Evolutionary conservation across 2,329 filamentous ascomycete species (phyloP).

Genomic region (Xylaria polymorpha): DNA sequence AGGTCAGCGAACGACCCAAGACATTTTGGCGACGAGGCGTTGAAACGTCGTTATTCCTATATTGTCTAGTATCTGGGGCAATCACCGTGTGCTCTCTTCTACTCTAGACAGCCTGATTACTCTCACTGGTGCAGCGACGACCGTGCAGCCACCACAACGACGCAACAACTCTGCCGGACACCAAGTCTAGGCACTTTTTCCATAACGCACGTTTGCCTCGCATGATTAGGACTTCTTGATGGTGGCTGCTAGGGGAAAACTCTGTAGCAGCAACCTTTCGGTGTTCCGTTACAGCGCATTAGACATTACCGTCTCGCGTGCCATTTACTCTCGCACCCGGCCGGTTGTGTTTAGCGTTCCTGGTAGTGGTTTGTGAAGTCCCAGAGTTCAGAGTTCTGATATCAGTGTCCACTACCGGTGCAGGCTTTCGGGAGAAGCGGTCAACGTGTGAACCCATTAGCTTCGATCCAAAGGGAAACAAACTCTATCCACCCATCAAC

Average conservation of each 20-base stretch:
- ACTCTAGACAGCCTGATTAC: neutral
- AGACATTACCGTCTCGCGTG: neutral
- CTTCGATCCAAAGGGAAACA: conserved; percentile 4
- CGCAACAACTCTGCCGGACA: conserved; percentile 4
- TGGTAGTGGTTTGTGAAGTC: neutral
- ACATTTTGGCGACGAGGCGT: neutral
- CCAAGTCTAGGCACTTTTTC: neutral
- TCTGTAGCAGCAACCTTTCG: neutral
- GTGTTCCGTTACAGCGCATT: conserved; percentile 5
- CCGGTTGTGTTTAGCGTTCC: conserved; percentile 10
- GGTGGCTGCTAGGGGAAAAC: neutral
- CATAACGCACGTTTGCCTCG: conserved; percentile 21
- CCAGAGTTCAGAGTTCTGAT: neutral
- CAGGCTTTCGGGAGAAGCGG: conserved; percentile 5
- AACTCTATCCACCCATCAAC: conserved; percentile 8
- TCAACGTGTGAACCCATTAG: conserved; percentile 10
- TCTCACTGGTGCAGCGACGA: conserved; percentile 10
- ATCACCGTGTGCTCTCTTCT: neutral
- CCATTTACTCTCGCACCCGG: conserved; percentile 1
- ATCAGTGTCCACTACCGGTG: neutral
- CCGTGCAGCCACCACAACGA: conserved; percentile 1
- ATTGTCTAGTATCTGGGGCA: neutral
- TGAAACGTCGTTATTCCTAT: neutral
- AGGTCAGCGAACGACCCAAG: neutral
- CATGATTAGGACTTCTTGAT: neutral